These are phyloP conservation scores for Linderniella brevidens DNA, from an alignment of 257 asterid species.

Conservation along the genomic window DNA sequence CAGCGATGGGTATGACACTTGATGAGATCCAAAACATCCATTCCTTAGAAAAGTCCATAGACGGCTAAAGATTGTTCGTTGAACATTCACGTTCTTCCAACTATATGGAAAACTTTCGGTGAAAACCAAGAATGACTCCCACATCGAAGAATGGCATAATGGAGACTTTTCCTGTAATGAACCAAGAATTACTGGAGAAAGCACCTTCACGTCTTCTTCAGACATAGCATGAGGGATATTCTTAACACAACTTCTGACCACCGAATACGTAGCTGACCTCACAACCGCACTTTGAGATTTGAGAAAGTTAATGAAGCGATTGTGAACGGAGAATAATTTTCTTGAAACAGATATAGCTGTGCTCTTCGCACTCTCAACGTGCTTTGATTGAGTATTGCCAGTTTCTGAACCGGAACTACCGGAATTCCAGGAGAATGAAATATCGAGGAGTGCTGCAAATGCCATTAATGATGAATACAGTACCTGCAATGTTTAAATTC, in stretches of 20 bases:
- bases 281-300: constrained; percentile 63
- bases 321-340: constrained; percentile 48
- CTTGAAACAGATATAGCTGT: constrained; percentile 53
- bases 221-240: constrained; percentile 55
- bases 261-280: constrained; percentile 77
- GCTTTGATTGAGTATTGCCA: constrained; percentile 42
- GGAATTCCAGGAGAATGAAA: constrained; percentile 31
- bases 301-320: constrained; percentile 57
- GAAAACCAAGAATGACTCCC: constrained; percentile 65
- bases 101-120: constrained; percentile 54
- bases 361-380: constrained; percentile 56
- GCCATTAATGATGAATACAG: constrained; percentile 79
- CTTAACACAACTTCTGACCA: constrained; percentile 59
- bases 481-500: constrained; percentile 36
- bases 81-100: constrained; percentile 63
- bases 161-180: constrained; percentile 78
- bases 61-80: constrained; percentile 47
- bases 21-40: constrained; percentile 97
- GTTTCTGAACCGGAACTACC: constrained; percentile 44
- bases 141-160: constrained; percentile 80
- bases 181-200: constrained; percentile 76
- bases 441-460: constrained; percentile 75
- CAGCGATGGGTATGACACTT: constrained; percentile 80
- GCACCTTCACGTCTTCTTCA: constrained; percentile 52
- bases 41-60: constrained; percentile 69